Base-by-base conservation (phyloP, 192 early-diverging fungal species). In the Coemansia sp. region DNA sequence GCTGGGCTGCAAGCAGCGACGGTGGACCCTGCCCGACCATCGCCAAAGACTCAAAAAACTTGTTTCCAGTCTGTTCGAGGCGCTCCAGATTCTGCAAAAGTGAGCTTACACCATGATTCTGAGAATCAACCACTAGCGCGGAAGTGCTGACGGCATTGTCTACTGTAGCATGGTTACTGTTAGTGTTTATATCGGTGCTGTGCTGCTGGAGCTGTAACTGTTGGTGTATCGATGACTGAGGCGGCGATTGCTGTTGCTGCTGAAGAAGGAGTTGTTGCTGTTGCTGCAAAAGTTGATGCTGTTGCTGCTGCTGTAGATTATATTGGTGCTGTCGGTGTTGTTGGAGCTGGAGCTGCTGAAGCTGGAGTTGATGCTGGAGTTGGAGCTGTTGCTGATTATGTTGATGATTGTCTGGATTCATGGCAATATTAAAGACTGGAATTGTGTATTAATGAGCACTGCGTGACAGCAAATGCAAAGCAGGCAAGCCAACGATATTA, bases 1-100 rank as follows among this genome's bases (percentile, higher is more conserved):
- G 68, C 52, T 78, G 75, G 7, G 75, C 68, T 17, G 75, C 65
- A 19, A 78, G 75, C 41, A 78, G 52, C n/a, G 75, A 78, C 3
- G 75, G 75, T 21, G 75, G 75, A 0, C 75, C 75, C 41, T 71
- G 75, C 11, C 75, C 75, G 43, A 78, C 68, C 69, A 70, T 56
- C 7, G 59, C 75, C 33, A 78, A 62, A 22, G 69, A 64, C n/a
- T 67, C 65, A 46, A 78, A 78, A 33, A 78, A 71, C 50, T 55
- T 71, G 49, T 55, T 48, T n/a, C 68, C 69, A 10, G 64, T 59
- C 18, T 42, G 45, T 15, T 78, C 75, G 22, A 78, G 65, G 14
- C 65, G 64, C n/a, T 71, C 64, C 27, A 78, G 42, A 19, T 27
- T 49, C 42, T 71, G 75, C 25, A 71, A 50, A 57, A 78, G 54